A percentile compares a stretch with the other conserved stretches of the same genome.
Conservation (phyloP, 345 rosid genomes). For the Eucalyptus globulus region DNA sequence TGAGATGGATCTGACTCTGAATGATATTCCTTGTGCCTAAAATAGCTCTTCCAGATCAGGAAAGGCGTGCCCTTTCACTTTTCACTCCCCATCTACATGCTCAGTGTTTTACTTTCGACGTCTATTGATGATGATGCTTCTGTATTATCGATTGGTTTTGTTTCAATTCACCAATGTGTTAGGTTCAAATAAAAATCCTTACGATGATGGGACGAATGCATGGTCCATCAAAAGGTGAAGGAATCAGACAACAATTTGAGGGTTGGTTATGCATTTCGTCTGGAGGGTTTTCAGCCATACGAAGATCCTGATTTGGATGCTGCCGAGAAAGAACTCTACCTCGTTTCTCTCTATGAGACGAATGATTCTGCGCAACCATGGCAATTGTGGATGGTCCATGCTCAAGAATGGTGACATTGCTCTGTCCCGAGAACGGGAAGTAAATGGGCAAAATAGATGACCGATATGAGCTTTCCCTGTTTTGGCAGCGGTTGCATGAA, state of each 20-base stretch:
- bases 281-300: conserved; percentile 10
- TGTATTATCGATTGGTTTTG: background rate
- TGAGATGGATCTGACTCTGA: background rate
- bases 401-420: no score
- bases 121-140: background rate
- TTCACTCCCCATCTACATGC: background rate
- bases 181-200: background rate
- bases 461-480: conserved; percentile 33
- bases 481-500: conserved; percentile 63
- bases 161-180: background rate
- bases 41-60: background rate
- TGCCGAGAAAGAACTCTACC: conserved; percentile 35
- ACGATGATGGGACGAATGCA: conserved; percentile 10
- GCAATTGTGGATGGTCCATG: conserved; percentile 38
- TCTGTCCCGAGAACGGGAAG: no score
- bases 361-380: conserved; percentile 20
- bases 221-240: conserved; percentile 23
- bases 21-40: background rate
- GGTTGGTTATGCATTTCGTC: conserved; percentile 32
- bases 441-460: no score
- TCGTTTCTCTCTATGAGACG: conserved; percentile 38
- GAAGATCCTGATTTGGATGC: conserved; percentile 36
- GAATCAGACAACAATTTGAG: conserved; percentile 30
- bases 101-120: background rate
- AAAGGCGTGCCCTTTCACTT: background rate